Base-by-base conservation (phyloP, 1,284 basidiomycete species). In the Fomes fomentarius region DNA sequence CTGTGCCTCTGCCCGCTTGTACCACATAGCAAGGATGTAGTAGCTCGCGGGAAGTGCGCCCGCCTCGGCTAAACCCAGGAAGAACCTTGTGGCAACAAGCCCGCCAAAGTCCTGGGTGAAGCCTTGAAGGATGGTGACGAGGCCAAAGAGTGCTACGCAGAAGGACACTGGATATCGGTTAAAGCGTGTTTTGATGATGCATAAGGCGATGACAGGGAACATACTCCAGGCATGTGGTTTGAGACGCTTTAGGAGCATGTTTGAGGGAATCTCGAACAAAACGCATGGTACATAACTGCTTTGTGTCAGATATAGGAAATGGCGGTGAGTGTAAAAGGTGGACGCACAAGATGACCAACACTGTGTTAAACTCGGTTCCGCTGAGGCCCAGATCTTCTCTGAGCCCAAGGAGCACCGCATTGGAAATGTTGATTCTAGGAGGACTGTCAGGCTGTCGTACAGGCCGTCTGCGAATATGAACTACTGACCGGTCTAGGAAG, bases 1-100 rank as follows among this genome's bases (percentile, higher is more conserved):
- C 57, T 74, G 72, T 2, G 71, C 66, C 58, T 75, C 73, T 15
- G 63, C 57, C 14, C 74, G 70, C 25, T 67, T 66, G 60, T 76
- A 75, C 69, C 72, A 71, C 69, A 70, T 69, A 5, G 69, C 61
- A 35, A 74, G 67, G 42, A 74, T 65, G 51, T 74, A 70, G 55
- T 71, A 70, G 54, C 67, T 70, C 22, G 63, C 70, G 14, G 69
- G 69, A 60, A 68, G 68, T 52, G 69, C 66, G 24, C 66, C 68
- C 47, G 61, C 63, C 57, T 69, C 69, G 15, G 64, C 66, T 3
- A 69, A 12, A 8, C 75, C 75, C 21, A 76, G 63, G 63, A 75
- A 73, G 63, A 76, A 74, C 3, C 75, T 67, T 4, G 70, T 64
- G 3, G 73, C 70, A 37, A 75, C 57, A 10, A 76, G 62, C 5